Conservation (phyloP, 805 yeast genomes). For the Pichia californica region DNA sequence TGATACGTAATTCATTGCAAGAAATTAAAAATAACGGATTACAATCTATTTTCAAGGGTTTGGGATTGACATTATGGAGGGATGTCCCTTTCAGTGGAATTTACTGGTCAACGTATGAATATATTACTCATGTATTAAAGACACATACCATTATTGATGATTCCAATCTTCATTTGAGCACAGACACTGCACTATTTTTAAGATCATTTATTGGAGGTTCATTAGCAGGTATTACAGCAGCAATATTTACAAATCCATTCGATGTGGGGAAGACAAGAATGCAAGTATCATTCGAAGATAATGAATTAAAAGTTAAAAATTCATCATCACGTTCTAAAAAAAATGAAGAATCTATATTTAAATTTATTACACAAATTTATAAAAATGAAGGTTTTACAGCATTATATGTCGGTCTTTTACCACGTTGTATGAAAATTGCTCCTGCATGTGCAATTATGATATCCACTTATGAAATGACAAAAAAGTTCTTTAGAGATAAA, state of each 20-base stretch:
- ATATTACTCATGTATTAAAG: conserved; percentile 28
- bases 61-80: conserved; percentile 86
- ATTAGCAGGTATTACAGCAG: conserved; percentile 77
- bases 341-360: conserved; percentile 53
- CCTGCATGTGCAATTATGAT: conserved; percentile 99
- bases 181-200: conserved; percentile 30
- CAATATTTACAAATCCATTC: conserved; percentile 85
- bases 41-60: conserved; percentile 69
- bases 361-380: conserved; percentile 55
- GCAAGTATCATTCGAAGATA: conserved; percentile 51
- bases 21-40: conserved; percentile 55
- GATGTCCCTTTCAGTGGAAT: conserved; percentile 96
- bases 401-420: conserved; percentile 79
- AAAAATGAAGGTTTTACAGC: conserved; percentile 74
- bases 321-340: conserved; percentile 7
- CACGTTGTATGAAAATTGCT: conserved; percentile 85
- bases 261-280: conserved; percentile 95
- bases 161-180: conserved; percentile 5
- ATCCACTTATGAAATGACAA: conserved; percentile 86
- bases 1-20: conserved; percentile 22
- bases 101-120: conserved; percentile 88
- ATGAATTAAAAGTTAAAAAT: conserved; percentile 8
- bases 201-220: conserved; percentile 79
- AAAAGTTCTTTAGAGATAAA: conserved; percentile 41
- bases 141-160: conserved; percentile 17